Evolutionary conservation across 495 filamentous ascomycete genomes (phyloP), one percentile per base, ranked within the genome.

Genomic region (Neurospora cerealis): DNA sequence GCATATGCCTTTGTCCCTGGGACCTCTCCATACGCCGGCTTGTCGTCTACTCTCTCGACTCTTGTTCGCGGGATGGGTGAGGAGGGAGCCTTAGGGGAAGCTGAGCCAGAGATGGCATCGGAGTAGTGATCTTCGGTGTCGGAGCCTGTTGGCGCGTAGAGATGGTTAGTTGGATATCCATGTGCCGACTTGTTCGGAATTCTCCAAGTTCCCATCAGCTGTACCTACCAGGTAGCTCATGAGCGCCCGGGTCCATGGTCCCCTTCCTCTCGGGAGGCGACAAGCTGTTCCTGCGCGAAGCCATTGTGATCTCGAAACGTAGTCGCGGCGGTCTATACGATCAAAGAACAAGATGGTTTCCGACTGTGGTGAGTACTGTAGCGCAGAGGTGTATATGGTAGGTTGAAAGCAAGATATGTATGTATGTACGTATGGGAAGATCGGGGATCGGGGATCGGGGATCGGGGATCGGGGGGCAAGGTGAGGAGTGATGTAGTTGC

Each of bases 41-140:
- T 85, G 74, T 86, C 83, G 73, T 85, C 81, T 69, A 97, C 87
- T 83, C 91, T 93, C 82, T 96, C 93, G 36, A 97, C 92, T 69
- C 95, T 85, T 17, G 91, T 96, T 73, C 84, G 88, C n/a, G 94
- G 94, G 76, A 97, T 90, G 39, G 92, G 89, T 17, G 85, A 87
- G 70, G 78, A 85, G 82, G 73, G 86, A 36, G 54, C 54, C 85
- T 74, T 86, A 84, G 71, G 88, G 70, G 87, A 87, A 76, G 73
- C 79, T 71, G 82, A 84, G 74, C 89, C 92, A 81, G 95, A 92
- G 73, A 89, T 91, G 74, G 94, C 94, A 85, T 97, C 94, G 70
- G 94, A 94, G 81, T 94, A 97, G 82, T 97, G 93, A 70, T 97
- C 94, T 37, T 96, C 93, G 62, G 90, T 92, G 73, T 91, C 91